Conservation (phyloP, 768 basidiomycete genomes). For the Russula sp. region DNA sequence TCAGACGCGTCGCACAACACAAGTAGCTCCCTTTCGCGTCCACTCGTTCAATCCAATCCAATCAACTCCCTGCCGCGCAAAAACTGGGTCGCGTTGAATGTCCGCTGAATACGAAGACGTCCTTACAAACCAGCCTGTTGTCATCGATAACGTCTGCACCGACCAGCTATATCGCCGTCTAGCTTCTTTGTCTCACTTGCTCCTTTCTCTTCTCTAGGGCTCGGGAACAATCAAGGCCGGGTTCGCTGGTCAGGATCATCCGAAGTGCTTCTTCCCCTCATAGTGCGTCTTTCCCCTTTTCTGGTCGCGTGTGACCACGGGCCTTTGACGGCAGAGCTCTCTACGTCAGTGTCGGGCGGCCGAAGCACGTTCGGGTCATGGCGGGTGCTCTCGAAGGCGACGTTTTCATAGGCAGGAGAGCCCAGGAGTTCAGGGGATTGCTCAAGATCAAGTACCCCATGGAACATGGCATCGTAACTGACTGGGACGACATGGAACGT, state of each 20-base stretch:
- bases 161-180: constrained; percentile 8
- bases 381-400: constrained; percentile 96
- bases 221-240: constrained; percentile 99
- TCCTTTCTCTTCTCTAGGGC: constrained; percentile 51
- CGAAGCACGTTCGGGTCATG: constrained; percentile 98
- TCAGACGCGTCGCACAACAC: not conserved
- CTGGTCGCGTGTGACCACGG: constrained; percentile 5
- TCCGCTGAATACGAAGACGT: constrained; percentile 88
- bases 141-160: constrained; percentile 88
- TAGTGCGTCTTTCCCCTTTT: constrained; percentile 62
- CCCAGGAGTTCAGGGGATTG: constrained; percentile 92
- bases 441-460: constrained; percentile 99
- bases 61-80: not conserved
- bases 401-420: constrained; percentile 90
- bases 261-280: constrained; percentile 98
- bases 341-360: constrained; percentile 74
- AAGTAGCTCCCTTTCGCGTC: too few relatives aligned
- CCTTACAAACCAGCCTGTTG: constrained; percentile 96
- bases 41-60: too few relatives aligned
- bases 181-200: constrained; percentile 27
- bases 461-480: constrained; percentile 97
- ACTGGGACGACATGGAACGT: constrained; percentile 99
- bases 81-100: constrained; percentile 39
- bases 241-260: constrained; percentile 98
- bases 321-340: not conserved